phyloP scores from a whole-genome alignment of 2,329 filamentous ascomycete genomes.

The Fusarium nurragi region DNA sequence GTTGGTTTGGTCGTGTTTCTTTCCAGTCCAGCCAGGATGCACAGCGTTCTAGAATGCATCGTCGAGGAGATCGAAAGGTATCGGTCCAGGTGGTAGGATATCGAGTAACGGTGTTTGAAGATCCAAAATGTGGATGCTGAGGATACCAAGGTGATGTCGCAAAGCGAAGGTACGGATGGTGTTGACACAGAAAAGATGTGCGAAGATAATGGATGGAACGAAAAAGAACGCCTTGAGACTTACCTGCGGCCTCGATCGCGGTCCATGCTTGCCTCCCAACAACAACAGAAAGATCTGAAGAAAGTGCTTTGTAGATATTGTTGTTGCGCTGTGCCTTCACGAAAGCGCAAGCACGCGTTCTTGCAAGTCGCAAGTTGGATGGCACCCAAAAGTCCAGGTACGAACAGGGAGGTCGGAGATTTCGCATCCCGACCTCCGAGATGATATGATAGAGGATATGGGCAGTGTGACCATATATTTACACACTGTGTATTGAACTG shows the following conservation, averaged over 20 bases:
- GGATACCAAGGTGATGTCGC: conserved; percentile 17
- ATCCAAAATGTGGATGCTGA: background rate
- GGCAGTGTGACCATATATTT: conserved; percentile 5
- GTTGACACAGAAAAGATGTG: conserved; percentile 1
- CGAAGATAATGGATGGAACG: background rate
- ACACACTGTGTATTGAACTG: background rate
- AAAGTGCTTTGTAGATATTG: conserved; percentile 10
- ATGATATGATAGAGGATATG: conserved; percentile 31
- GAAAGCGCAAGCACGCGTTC: conserved; percentile 39
- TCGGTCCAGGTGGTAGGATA: background rate
- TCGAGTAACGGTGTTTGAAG: background rate
- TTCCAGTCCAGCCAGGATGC: background rate
- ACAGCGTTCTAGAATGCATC: background rate
- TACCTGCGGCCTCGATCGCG: conserved; percentile 54
- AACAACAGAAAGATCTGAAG: conserved; percentile 1
- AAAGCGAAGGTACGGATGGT: conserved; percentile 17
- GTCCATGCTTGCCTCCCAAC: conserved; percentile 44
- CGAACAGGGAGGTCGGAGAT: conserved; percentile 36
- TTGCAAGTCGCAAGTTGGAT: conserved; percentile 30
- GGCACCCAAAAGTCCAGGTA: conserved; percentile 17
- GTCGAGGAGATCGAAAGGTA: background rate
- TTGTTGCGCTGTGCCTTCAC: conserved; percentile 17
- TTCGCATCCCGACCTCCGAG: conserved; percentile 33
- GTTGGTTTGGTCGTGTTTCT: background rate
- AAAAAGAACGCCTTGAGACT: conserved; percentile 31